Conservation (phyloP, 2,329 filamentous ascomycete species). For the Colletotrichum chlorophyti region DNA sequence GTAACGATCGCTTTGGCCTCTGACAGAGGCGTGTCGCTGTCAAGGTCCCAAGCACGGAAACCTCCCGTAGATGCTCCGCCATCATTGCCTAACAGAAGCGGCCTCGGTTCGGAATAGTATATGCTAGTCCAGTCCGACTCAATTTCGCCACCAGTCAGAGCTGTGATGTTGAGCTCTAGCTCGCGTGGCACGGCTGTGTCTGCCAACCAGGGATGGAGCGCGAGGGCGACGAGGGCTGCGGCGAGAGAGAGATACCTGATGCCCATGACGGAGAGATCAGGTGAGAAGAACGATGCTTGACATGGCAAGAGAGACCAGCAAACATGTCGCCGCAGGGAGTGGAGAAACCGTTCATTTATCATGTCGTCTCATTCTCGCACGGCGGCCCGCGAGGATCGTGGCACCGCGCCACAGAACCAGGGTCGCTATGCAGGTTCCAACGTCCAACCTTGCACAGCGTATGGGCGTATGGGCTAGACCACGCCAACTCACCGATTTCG, state of each 20-base stretch:
- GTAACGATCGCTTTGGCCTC: constrained; percentile 41
- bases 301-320: constrained; percentile 10
- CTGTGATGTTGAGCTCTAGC: constrained; percentile 38
- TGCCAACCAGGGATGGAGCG: constrained; percentile 9
- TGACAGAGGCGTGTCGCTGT: constrained; percentile 36
- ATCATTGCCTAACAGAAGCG: constrained; percentile 53
- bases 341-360: constrained; percentile 19
- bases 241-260: constrained; percentile 16
- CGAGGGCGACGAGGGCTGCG: constrained; percentile 15
- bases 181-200: constrained; percentile 3
- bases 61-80: constrained; percentile 50
- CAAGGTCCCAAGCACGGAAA: constrained; percentile 45
- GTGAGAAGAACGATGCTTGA: constrained; percentile 2
- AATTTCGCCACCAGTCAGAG: constrained; percentile 40
- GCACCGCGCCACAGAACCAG: constrained; percentile 1
- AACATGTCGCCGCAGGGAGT: neutral
- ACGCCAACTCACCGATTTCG: neutral
- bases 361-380: constrained; percentile 4
- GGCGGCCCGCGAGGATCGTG: neutral
- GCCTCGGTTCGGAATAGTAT: constrained; percentile 43
- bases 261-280: constrained; percentile 15
- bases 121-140: constrained; percentile 50
- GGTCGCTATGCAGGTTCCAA: constrained; percentile 12
- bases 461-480: too few species aligned
- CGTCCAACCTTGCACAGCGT: neutral